Percentiles rank a stretch among this genome's conserved stretches.
These are phyloP conservation scores for Boletellus dicymbophilus DNA, from an alignment of 1,284 basidiomycete genomes.

Conservation along the genomic window DNA sequence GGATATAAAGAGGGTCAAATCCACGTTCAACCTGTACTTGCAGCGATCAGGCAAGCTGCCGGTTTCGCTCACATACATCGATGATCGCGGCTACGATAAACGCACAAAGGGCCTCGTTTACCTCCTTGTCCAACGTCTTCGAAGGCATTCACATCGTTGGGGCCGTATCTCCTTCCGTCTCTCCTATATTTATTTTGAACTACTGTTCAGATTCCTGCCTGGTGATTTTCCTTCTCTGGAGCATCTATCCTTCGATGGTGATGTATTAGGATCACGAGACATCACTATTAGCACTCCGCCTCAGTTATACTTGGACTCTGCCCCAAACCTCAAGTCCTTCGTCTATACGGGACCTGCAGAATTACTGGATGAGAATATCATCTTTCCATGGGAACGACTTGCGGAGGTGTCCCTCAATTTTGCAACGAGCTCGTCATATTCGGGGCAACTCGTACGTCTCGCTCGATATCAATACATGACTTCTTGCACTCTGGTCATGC, in stretches of 20 bases:
- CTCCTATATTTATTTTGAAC: conserved; percentile 8
- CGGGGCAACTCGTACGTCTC: conserved; percentile 2
- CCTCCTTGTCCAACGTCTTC: conserved; percentile 14
- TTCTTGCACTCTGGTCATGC: conserved; percentile 13
- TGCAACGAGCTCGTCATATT: not conserved
- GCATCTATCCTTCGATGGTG: no score
- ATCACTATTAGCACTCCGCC: not conserved
- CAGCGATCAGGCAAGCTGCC: conserved; percentile 17
- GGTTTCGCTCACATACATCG: conserved; percentile 18
- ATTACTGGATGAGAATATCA: not conserved
- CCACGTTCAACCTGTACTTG: conserved; percentile 8
- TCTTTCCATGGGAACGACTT: not conserved
- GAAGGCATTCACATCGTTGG: conserved; percentile 16
- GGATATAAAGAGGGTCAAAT: conserved; percentile 7
- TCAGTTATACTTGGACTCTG: conserved; percentile 6
- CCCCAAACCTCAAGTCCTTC: conserved; percentile 18
- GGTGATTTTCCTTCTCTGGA: conserved; percentile 16
- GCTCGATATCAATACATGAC: conserved; percentile 16
- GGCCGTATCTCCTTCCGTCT: conserved; percentile 14
- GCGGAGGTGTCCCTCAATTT: conserved; percentile 17
- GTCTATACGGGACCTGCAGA: conserved; percentile 6
- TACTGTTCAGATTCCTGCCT: conserved; percentile 12
- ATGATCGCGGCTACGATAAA: conserved; percentile 9
- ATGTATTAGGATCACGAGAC: no score
- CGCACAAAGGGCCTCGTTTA: conserved; percentile 8